Evolutionary conservation across 495 filamentous ascomycete species (phyloP).

Genomic region (Xylaria acuta): DNA sequence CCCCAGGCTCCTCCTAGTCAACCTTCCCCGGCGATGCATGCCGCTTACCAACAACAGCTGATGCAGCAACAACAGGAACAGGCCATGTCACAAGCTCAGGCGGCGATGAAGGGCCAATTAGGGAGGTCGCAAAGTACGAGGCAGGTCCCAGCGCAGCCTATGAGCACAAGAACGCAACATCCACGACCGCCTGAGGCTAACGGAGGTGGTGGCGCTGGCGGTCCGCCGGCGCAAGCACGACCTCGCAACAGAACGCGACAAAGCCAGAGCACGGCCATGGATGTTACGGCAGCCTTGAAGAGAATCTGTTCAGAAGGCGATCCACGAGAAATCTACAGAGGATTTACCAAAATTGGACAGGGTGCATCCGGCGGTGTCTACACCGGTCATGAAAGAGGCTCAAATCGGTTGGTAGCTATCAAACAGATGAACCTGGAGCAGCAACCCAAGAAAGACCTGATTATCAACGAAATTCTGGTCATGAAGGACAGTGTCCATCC

Average conservation of each 20-base stretch:
- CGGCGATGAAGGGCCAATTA: slow-evolving; percentile 61
- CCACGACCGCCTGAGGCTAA: slow-evolving; percentile 64
- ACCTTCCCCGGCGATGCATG: slow-evolving; percentile 42
- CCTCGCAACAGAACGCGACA: slow-evolving; percentile 69
- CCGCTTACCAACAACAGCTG: slow-evolving; percentile 72
- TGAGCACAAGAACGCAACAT: slow-evolving; percentile 62
- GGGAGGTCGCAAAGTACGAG: slow-evolving; percentile 70
- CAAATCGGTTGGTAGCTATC: slow-evolving; percentile 90
- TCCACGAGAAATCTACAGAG: slow-evolving; percentile 83
- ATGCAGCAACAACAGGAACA: slow-evolving; percentile 77
- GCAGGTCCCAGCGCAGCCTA: slow-evolving; percentile 52
- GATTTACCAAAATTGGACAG: slow-evolving; percentile 94
- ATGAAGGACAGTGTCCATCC: slow-evolving; percentile 99
- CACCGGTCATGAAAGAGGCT: slow-evolving; percentile 84
- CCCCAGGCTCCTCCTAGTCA: slow-evolving; percentile 41
- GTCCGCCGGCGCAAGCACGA: slow-evolving; percentile 56
- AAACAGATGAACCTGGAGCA: slow-evolving; percentile 99
- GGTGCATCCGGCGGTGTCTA: slow-evolving; percentile 96
- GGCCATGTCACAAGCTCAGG: slow-evolving; percentile 75
- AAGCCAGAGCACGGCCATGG: slow-evolving; percentile 73
- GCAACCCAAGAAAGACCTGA: slow-evolving; percentile 98
- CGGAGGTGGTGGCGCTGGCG: slow-evolving; percentile 57
- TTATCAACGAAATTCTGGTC: slow-evolving; percentile 98
- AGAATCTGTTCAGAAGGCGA: slow-evolving; percentile 89
- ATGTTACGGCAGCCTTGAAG: slow-evolving; percentile 82